Evolutionary conservation across 1,284 basidiomycete genomes (phyloP).

Genomic region (Ustilago trichophora): DNA sequence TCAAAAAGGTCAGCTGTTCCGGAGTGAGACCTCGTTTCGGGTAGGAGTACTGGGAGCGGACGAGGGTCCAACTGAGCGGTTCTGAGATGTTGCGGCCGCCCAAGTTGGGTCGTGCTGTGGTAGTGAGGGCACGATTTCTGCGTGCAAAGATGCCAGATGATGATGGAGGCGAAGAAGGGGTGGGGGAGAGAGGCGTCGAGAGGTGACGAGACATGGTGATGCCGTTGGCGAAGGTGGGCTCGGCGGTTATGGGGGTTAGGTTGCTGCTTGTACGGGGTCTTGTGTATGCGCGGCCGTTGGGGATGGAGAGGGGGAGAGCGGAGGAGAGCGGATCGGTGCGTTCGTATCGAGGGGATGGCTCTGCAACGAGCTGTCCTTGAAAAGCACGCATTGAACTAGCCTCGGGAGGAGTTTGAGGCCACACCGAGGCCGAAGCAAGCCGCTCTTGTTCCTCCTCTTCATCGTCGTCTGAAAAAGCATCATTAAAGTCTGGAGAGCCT

Average conservation of each 20-base stretch:
- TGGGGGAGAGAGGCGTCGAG: constrained; percentile 18
- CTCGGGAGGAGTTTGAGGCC: constrained; percentile 1
- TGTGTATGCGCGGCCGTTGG: neutral
- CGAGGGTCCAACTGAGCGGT: constrained; percentile 38
- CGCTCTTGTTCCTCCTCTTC: constrained; percentile 2
- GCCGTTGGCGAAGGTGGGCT: constrained; percentile 17
- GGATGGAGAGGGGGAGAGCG: neutral
- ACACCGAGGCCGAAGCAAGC: neutral
- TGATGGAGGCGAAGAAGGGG: neutral
- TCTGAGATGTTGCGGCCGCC: constrained; percentile 27
- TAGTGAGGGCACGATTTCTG: constrained; percentile 12
- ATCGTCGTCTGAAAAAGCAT: neutral
- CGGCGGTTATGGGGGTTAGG: neutral
- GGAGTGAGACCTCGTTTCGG: constrained; percentile 35
- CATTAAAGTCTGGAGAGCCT: neutral
- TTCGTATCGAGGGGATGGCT: constrained; percentile 30
- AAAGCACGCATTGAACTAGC: neutral
- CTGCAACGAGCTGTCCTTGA: neutral
- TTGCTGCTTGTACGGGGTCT: constrained; percentile 11
- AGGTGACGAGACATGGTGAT: constrained; percentile 21
- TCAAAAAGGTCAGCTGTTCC: constrained; percentile 40
- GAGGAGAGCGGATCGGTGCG: constrained; percentile 8
- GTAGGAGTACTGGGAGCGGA: constrained; percentile 37
- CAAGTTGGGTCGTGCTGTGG: constrained; percentile 2
- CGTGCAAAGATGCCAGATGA: constrained; percentile 2